Evolutionary conservation across 306 rosid genomes (phyloP).

Genomic region (Amphicarpaea edgeworthii): DNA sequence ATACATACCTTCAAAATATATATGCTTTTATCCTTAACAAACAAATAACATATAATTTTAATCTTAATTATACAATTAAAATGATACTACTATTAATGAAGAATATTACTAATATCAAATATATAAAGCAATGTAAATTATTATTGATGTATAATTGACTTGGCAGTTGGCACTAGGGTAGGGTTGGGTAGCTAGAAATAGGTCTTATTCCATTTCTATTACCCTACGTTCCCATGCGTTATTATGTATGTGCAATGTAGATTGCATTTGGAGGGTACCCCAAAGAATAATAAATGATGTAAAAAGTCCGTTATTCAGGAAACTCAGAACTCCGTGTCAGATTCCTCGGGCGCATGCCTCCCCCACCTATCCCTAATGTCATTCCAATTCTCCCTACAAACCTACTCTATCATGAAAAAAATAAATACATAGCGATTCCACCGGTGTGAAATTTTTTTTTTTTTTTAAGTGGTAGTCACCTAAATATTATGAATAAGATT

Average conservation of each 20-base stretch:
- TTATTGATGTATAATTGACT: not conserved
- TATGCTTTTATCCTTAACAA: no score
- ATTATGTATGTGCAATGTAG: not conserved
- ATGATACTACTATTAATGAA: no score
- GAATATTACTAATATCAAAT: no score
- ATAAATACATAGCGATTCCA: no score
- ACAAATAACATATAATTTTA: no score
- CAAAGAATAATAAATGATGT: not conserved
- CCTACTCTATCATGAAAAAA: no score
- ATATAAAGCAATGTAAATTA: not conserved
- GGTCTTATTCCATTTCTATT: not conserved
- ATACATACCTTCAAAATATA: no score
- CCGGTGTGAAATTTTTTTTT: no score
- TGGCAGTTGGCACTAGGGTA: slow-evolving; percentile 2
- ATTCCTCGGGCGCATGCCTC: slow-evolving; percentile 42
- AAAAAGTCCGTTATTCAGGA: slow-evolving; percentile 28
- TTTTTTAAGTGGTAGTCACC: no score
- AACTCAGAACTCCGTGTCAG: slow-evolving; percentile 26
- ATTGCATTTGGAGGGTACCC: not conserved
- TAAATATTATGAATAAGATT: no score
- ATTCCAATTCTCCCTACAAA: slow-evolving; percentile 31
- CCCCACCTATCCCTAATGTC: slow-evolving; percentile 4
- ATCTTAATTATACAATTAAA: no score
- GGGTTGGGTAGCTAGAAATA: not conserved
- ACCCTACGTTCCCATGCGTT: not conserved